phyloP scores from a whole-genome alignment of 2,329 filamentous ascomycete genomes.

The Arthrocladium fulminans region DNA sequence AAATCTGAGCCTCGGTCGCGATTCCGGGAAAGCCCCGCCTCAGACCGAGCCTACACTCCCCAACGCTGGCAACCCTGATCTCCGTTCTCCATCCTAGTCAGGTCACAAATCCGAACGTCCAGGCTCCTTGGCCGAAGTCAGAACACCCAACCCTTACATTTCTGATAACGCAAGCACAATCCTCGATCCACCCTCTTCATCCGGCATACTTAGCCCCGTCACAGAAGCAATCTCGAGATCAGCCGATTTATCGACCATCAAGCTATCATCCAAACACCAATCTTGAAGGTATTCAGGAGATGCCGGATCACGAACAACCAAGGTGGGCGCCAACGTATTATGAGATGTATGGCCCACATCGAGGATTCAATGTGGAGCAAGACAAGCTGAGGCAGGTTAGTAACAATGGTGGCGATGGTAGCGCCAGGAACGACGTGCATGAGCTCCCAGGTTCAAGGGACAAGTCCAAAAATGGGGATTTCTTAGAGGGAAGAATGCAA shows the following conservation, averaged over 20 bases:
- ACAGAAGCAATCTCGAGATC: background rate
- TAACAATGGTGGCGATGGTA: background rate
- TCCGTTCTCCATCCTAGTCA: conserved; percentile 17
- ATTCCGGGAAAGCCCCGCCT: background rate
- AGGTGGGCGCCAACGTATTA: background rate
- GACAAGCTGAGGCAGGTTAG: background rate
- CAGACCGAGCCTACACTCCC: background rate
- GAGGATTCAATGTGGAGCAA: background rate
- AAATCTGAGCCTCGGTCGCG: background rate
- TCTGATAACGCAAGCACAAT: background rate
- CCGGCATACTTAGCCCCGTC: background rate
- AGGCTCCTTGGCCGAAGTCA: background rate
- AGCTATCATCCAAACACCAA: conserved; percentile 11
- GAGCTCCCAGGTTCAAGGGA: background rate
- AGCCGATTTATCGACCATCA: conserved; percentile 11
- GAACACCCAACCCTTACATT: background rate
- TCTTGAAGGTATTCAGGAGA: conserved; percentile 16
- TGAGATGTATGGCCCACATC: background rate
- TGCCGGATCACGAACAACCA: conserved; percentile 11
- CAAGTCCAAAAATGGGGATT: background rate
- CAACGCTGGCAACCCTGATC: conserved; percentile 6
- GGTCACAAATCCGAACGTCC: conserved; percentile 21
- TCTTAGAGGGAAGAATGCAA: background rate
- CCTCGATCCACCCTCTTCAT: background rate
- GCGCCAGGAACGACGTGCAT: background rate